Evolutionary conservation across 2,329 filamentous ascomycete species (phyloP).

Genomic region (Apiospora saccharicola): DNA sequence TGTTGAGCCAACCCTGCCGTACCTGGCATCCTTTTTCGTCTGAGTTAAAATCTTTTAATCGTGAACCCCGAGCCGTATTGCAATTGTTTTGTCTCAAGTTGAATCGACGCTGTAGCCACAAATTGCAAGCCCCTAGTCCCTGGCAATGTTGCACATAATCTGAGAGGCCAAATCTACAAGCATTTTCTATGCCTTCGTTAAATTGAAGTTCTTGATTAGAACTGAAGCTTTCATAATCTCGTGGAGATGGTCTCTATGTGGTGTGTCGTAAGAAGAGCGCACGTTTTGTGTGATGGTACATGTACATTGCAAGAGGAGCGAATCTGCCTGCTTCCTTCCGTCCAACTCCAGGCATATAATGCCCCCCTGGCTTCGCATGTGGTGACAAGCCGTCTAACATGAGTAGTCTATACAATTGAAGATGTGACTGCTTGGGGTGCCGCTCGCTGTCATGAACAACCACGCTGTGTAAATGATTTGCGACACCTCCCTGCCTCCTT

Average conservation of each 20-base stretch:
- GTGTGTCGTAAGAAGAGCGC: neutral
- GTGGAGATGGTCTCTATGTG: constrained; percentile 20
- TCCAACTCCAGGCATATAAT: constrained; percentile 4
- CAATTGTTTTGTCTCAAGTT: neutral
- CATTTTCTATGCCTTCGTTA: neutral
- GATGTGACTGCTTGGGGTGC: neutral
- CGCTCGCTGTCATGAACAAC: neutral
- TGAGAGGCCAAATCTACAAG: no score
- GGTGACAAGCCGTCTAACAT: constrained; percentile 13
- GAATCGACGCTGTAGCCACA: neutral
- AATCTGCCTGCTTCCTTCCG: neutral
- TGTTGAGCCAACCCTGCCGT: neutral
- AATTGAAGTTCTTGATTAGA: neutral
- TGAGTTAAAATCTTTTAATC: neutral
- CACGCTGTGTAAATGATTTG: neutral
- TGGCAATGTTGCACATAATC: no score
- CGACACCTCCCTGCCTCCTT: neutral
- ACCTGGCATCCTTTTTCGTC: neutral
- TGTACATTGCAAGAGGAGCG: neutral
- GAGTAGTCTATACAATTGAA: constrained; percentile 9
- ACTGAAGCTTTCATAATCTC: constrained; percentile 2
- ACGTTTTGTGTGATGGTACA: neutral
- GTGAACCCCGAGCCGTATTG: neutral
- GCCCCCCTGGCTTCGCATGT: constrained; percentile 5
- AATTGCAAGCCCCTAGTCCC: neutral